Conservation (phyloP, 2,329 filamentous ascomycete species). For the Graphilbum sp. region DNA sequence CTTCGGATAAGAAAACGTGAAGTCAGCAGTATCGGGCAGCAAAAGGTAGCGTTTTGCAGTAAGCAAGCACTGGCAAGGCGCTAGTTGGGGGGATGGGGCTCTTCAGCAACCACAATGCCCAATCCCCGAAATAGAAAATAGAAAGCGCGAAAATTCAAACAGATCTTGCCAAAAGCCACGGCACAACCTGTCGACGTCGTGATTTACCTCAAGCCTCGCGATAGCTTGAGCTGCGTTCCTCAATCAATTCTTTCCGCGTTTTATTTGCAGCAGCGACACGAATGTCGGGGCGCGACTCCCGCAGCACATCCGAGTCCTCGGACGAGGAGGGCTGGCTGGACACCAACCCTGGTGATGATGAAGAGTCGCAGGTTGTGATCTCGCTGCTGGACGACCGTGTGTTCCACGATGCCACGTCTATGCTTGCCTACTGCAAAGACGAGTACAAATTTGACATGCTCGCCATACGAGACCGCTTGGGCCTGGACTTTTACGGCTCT, state of each 20-base stretch:
- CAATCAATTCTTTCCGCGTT: no score
- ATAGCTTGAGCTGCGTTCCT: no score
- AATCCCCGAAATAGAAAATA: neutral
- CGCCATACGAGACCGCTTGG: conserved; percentile 36
- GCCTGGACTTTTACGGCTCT: conserved; percentile 55
- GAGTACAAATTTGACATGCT: conserved; percentile 52
- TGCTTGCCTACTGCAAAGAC: conserved; percentile 54
- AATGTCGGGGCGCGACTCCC: conserved; percentile 3
- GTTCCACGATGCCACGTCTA: conserved; percentile 45
- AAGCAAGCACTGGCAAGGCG: no score
- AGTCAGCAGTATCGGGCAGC: no score
- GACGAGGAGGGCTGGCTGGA: conserved; percentile 20
- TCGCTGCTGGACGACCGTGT: conserved; percentile 52
- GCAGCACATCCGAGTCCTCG: conserved; percentile 19
- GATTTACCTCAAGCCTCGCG: no score
- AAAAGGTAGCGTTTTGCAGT: no score
- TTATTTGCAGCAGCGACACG: neutral
- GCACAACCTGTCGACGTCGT: no score
- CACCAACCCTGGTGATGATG: conserved; percentile 34
- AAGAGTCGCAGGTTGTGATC: conserved; percentile 42
- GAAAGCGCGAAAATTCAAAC: neutral
- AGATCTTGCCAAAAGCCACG: no score
- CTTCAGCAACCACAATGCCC: no score
- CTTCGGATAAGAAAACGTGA: no score
- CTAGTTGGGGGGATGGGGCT: no score